Conservation (phyloP, 225 moss, liverwort and hornwort genomes). For the Lunularia cruciata region DNA sequence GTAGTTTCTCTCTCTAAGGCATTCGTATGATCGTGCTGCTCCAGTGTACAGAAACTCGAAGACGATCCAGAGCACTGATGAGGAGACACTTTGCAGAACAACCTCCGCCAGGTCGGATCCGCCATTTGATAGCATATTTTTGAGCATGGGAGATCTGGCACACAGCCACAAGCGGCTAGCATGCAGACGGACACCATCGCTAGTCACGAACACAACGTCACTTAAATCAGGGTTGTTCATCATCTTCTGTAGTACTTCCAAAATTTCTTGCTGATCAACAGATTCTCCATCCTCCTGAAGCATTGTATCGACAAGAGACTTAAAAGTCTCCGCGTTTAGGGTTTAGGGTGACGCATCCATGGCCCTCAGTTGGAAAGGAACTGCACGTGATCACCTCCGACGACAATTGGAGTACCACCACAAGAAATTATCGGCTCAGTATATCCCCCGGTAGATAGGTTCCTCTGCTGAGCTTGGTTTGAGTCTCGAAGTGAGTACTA, state of each 20-base stretch:
- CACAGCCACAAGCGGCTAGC: conserved; percentile 34
- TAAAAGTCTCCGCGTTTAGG: neutral
- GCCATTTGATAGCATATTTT: conserved; percentile 14
- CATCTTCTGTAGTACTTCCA: conserved; percentile 33
- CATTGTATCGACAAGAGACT: neutral
- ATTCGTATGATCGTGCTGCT: neutral
- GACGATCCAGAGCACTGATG: conserved; percentile 27
- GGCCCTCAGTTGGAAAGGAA: no score
- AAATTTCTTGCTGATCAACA: conserved; percentile 3
- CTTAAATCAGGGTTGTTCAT: conserved; percentile 38
- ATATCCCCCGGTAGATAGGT: no score
- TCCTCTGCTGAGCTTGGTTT: no score
- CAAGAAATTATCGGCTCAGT: no score
- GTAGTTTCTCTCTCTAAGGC: neutral
- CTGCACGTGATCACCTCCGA: no score
- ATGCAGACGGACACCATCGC: conserved; percentile 27
- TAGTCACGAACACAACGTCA: conserved; percentile 33
- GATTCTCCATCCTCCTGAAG: neutral
- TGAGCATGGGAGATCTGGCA: conserved; percentile 33
- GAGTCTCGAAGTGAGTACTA: no score
- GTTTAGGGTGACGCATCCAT: no score
- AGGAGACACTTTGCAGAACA: conserved; percentile 26
- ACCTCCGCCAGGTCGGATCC: conserved; percentile 25
- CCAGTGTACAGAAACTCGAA: conserved; percentile 50
- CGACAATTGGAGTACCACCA: no score